Percentiles rank a stretch among this genome's conserved stretches.
Conservation (phyloP, 2,329 filamentous ascomycete species). For the Pestalotiopsis sp. region DNA sequence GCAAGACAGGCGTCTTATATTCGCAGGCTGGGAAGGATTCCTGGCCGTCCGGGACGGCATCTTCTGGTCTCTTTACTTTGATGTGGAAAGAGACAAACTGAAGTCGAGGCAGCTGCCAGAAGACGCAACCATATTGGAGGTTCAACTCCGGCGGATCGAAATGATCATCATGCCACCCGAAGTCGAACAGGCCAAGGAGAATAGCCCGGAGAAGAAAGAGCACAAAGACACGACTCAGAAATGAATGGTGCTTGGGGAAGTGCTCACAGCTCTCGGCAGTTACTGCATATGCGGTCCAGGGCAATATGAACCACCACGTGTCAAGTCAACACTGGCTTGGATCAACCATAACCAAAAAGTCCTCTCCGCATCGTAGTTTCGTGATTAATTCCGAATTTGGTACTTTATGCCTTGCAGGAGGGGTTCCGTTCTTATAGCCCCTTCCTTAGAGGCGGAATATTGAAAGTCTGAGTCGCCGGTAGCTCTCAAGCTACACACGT, state of each 20-base stretch:
- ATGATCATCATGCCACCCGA: slow-evolving; percentile 25
- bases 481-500: too few species aligned
- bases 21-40: slow-evolving; percentile 52
- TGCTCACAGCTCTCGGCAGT: neutral
- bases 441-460: too few species aligned
- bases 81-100: slow-evolving; percentile 44
- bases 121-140: slow-evolving; percentile 51
- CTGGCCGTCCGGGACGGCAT: slow-evolving; percentile 43
- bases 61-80: slow-evolving; percentile 50
- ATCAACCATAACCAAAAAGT: too few species aligned
- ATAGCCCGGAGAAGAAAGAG: neutral
- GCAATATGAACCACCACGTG: neutral
- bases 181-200: neutral
- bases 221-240: neutral
- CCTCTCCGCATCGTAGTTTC: too few species aligned
- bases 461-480: too few species aligned
- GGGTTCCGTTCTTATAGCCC: too few species aligned
- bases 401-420: too few species aligned
- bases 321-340: too few species aligned
- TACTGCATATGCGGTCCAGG: neutral
- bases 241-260: neutral
- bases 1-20: slow-evolving; percentile 49
- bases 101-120: slow-evolving; percentile 40
- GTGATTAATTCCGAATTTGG: too few species aligned
- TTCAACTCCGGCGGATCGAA: slow-evolving; percentile 55